phyloP scores from a whole-genome alignment of 1,139 yeast species.

The Hyphopichia wangnamkhiaoensis region DNA sequence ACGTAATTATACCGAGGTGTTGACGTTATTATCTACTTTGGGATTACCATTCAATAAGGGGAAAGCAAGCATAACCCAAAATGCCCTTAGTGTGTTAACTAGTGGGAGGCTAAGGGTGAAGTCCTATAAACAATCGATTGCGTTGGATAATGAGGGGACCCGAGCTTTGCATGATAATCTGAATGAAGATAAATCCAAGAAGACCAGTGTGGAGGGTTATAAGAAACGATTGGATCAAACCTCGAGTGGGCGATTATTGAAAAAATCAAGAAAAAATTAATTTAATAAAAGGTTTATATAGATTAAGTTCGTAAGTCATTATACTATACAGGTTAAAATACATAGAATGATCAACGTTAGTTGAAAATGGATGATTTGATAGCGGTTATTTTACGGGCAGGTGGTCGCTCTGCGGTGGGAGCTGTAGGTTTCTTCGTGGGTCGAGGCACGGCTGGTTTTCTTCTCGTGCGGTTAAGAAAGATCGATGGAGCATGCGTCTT shows the following conservation, averaged over 20 bases:
- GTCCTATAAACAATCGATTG: constrained; percentile 69
- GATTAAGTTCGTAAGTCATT: too few relatives aligned
- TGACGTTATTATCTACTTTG: constrained; percentile 63
- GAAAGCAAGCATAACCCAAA: constrained; percentile 56
- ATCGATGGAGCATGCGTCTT: background rate
- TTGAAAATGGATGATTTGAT: constrained; percentile 36
- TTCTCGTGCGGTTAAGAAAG: background rate
- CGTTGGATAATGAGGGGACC: constrained; percentile 37
- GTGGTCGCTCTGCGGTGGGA: constrained; percentile 1
- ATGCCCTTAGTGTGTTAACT: constrained; percentile 63
- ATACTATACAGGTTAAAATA: too few relatives aligned
- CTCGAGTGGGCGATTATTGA: constrained; percentile 28
- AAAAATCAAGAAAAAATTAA: constrained; percentile 19
- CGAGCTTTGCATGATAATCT: constrained; percentile 19
- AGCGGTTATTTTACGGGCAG: constrained; percentile 18
- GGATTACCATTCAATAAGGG: constrained; percentile 71
- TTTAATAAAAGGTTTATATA: too few relatives aligned
- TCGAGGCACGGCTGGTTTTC: background rate
- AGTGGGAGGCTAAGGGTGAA: constrained; percentile 72
- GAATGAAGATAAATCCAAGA: constrained; percentile 27
- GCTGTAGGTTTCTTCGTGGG: background rate
- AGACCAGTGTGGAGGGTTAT: constrained; percentile 20
- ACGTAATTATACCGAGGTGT: constrained; percentile 68
- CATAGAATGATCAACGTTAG: too few relatives aligned
- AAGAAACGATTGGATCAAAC: constrained; percentile 28